These are phyloP conservation scores for Schizophyllum amplum DNA, from an alignment of 1,284 basidiomycete genomes.

Conservation along the genomic window DNA sequence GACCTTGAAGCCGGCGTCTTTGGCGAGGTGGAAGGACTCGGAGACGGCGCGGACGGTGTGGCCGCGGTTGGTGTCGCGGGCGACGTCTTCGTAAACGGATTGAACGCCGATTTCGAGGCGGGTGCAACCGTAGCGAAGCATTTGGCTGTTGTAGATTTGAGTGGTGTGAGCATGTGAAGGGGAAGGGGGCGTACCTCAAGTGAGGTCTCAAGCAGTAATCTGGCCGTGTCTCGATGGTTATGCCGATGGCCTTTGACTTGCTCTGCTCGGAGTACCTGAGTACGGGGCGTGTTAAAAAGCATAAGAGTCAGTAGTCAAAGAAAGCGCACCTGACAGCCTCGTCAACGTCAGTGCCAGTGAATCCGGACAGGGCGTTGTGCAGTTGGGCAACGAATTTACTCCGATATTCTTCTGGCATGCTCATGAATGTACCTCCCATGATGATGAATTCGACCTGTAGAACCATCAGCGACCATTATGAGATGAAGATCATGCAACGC, in stretches of 20 bases:
- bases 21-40: constrained; percentile 97
- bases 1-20: constrained; percentile 99
- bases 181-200: constrained; percentile 49
- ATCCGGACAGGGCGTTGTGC: constrained; percentile 95
- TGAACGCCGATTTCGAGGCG: constrained; percentile 98
- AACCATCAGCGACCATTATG: background rate
- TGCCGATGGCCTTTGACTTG: constrained; percentile 97
- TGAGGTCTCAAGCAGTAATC: constrained; percentile 98
- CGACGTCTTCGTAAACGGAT: constrained; percentile 98
- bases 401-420: constrained; percentile 94
- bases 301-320: constrained; percentile 9
- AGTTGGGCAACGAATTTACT: constrained; percentile 92
- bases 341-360: constrained; percentile 89
- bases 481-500: constrained; percentile 6
- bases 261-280: constrained; percentile 93
- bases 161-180: background rate
- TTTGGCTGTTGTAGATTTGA: constrained; percentile 61
- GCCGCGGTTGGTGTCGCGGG: constrained; percentile 94
- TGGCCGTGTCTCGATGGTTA: constrained; percentile 97
- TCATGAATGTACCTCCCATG: constrained; percentile 99
- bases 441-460: constrained; percentile 91
- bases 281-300: no score
- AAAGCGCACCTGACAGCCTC: constrained; percentile 81
- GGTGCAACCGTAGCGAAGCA: constrained; percentile 98
- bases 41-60: constrained; percentile 97